These are phyloP conservation scores for Pythium sp. DNA, from an alignment of 352 stramenopile genomes.

Conservation along the genomic window DNA sequence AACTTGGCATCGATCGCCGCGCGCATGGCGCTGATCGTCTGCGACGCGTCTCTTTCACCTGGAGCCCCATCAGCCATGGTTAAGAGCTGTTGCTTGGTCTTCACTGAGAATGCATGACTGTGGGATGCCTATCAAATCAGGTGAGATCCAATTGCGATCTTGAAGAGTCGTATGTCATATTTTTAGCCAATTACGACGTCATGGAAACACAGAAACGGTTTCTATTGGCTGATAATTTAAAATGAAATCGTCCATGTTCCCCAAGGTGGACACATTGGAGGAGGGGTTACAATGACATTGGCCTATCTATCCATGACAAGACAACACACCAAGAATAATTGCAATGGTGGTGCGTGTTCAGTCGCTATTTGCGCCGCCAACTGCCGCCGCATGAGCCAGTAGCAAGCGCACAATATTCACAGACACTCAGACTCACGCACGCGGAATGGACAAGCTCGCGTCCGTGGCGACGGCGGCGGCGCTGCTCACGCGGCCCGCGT, in stretches of 20 bases:
- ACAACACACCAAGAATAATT: not conserved
- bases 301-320: not conserved
- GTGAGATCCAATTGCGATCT: not conserved
- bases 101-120: not conserved
- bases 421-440: too few relatives aligned
- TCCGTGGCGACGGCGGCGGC: slow-evolving; percentile 12
- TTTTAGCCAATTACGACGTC: not conserved
- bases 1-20: slow-evolving; percentile 73
- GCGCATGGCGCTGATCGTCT: slow-evolving; percentile 51
- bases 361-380: not conserved
- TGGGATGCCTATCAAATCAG: not conserved
- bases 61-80: not conserved
- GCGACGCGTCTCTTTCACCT: slow-evolving; percentile 10
- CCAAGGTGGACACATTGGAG: not conserved
- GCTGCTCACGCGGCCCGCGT: slow-evolving; percentile 9
- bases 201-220: too few relatives aligned
- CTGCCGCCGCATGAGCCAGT: not conserved
- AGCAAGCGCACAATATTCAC: too few relatives aligned
- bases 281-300: not conserved
- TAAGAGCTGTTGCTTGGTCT: not conserved
- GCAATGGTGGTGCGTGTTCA: not conserved
- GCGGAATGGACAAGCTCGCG: slow-evolving; percentile 17
- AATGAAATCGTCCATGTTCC: not conserved
- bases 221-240: not conserved
- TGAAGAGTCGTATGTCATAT: not conserved